Evolutionary conservation across 2,329 filamentous ascomycete genomes (phyloP), one percentile per base, ranked within the genome.

Genomic region (Alternaria brassicae): DNA sequence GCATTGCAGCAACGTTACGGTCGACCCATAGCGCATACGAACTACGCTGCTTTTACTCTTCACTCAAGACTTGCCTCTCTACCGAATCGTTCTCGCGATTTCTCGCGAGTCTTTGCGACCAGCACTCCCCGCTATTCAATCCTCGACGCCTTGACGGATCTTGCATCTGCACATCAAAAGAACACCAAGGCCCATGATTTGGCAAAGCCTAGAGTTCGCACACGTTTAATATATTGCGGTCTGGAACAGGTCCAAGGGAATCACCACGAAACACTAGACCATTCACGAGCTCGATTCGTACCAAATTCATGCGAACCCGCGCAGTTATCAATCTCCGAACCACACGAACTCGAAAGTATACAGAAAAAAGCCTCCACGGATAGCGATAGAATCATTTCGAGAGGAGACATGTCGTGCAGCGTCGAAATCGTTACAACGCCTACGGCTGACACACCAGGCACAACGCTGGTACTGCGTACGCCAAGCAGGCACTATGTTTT

Each of bases 401-500:
- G 17, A 8, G 42, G 12, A 23, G 9, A 19, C 47, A 97, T 97
- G 93, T 84, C 88, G 68, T 89, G 85, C 74, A 87, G 83, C 70
- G 83, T 93, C 56, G 89, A 96, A 76, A 80, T 98, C 69, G 77
- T 94, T 62, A 90, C 89, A 17, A 91, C 90, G 59, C 94, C 94
- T 13, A 95, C 94, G 66, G 90, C 89, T 59, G 95, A 99, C 79
- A 97, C 93, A 19, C 86, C 89, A 1, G 94, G 94, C 53, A 91
- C 92, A 2, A 86, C 87, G 49, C 77, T 98, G 30, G 75, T 92
- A 36, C 82, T 99, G 6, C 89, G 94, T 74, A 93, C 93, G 72
- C 45, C 67, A 15, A 58, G 25, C 32, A 91, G 94, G 69, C 89
- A 90, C 69, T 99, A 99, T 77, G 68, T 97, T 15, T 90, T 99